Conservation (phyloP, 2,329 filamentous ascomycete species). For the Ceratocystis alfenasii region DNA sequence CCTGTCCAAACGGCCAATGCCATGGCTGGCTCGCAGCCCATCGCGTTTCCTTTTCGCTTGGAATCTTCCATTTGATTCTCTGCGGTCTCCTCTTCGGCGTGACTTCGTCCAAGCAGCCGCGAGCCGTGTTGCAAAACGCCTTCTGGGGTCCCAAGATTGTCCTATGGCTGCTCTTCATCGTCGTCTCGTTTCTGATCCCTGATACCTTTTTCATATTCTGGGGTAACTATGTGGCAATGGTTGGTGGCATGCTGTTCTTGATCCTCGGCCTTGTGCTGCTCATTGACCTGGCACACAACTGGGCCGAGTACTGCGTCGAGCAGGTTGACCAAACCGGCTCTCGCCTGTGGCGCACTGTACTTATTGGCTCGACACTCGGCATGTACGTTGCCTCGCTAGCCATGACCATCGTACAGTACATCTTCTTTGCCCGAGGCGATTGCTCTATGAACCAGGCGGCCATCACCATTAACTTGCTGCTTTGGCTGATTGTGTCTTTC, state of each 20-base stretch:
- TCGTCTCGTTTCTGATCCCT: slow-evolving; percentile 89
- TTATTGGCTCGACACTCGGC: slow-evolving; percentile 81
- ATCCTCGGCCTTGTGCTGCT: slow-evolving; percentile 83
- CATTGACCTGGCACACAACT: slow-evolving; percentile 89
- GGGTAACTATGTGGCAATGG: slow-evolving; percentile 85
- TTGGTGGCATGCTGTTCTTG: slow-evolving; percentile 84
- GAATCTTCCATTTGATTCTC: slow-evolving; percentile 81
- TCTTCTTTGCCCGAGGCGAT: slow-evolving; percentile 73
- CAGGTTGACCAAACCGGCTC: slow-evolving; percentile 89
- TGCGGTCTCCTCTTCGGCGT: slow-evolving; percentile 79
- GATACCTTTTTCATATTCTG: slow-evolving; percentile 90
- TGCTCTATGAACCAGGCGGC: slow-evolving; percentile 96
- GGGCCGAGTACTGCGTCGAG: slow-evolving; percentile 90
- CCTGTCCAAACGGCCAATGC: slow-evolving; percentile 80
- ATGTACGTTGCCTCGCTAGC: slow-evolving; percentile 88
- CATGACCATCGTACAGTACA: slow-evolving; percentile 95
- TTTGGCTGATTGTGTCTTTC: slow-evolving; percentile 68
- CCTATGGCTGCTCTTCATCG: slow-evolving; percentile 73
- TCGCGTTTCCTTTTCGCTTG: slow-evolving; percentile 93
- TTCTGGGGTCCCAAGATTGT: slow-evolving; percentile 97
- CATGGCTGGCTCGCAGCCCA: slow-evolving; percentile 95
- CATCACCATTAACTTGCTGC: slow-evolving; percentile 82
- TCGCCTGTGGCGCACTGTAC: slow-evolving; percentile 65
- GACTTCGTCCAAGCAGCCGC: slow-evolving; percentile 70
- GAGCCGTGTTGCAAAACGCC: slow-evolving; percentile 88